Evolutionary conservation across 352 stramenopile species (phyloP).

Genomic region (Plasmopara muralis): DNA sequence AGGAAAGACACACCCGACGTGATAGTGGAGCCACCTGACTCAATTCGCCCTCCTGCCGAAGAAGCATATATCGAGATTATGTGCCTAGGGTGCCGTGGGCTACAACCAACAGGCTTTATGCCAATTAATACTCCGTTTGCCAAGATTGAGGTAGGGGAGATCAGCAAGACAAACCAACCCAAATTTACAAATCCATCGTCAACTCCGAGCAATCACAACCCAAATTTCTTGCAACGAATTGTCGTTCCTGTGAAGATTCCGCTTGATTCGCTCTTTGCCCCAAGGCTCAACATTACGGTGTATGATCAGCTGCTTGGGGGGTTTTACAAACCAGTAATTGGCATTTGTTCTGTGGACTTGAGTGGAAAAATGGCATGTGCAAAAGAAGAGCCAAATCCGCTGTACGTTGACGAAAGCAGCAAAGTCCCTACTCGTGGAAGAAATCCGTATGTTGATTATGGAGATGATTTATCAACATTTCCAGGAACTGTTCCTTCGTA

Average conservation of each 20-base stretch:
- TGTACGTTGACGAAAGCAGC: constrained; percentile 43
- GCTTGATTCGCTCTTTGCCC: constrained; percentile 77
- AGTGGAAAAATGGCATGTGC: constrained; percentile 63
- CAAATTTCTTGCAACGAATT: constrained; percentile 87
- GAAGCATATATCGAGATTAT: constrained; percentile 78
- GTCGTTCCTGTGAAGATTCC: constrained; percentile 80
- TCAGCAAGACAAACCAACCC: constrained; percentile 45
- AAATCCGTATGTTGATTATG: constrained; percentile 65
- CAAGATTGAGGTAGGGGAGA: constrained; percentile 79
- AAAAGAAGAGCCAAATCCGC: constrained; percentile 52
- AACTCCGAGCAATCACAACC: constrained; percentile 69
- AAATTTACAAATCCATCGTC: constrained; percentile 73
- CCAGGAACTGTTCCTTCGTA: constrained; percentile 34
- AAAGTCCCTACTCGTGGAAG: constrained; percentile 17
- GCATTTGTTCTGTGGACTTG: constrained; percentile 67
- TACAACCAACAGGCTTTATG: constrained; percentile 78
- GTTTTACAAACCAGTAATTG: constrained; percentile 77
- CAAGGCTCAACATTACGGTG: constrained; percentile 77
- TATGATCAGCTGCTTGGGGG: constrained; percentile 81
- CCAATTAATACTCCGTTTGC: constrained; percentile 79
- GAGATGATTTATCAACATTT: constrained; percentile 52
- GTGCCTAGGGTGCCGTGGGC: constrained; percentile 61
- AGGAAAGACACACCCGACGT: constrained; percentile 55
- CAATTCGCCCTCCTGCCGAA: constrained; percentile 50
- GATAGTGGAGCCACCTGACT: constrained; percentile 50